These are phyloP conservation scores for Pichia rugopelliculosa DNA, from an alignment of 805 yeast species.

Conservation along the genomic window DNA sequence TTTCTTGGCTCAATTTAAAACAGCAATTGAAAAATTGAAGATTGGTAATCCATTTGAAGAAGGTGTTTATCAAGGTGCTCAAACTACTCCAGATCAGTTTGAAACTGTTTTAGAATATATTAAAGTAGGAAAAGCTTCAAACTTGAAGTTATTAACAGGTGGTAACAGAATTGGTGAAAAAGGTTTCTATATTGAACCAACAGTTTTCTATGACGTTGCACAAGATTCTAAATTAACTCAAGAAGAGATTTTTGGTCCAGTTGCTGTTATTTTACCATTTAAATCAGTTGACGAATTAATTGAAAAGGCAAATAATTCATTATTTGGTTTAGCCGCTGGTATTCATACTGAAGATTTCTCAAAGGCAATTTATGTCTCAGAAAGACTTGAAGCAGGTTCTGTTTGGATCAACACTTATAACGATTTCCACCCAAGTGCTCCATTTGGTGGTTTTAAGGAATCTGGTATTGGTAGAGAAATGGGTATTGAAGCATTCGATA, in stretches of 20 bases:
- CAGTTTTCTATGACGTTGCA: conserved; percentile 61
- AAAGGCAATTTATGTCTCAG: conserved; percentile 57
- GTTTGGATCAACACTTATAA: conserved; percentile 78
- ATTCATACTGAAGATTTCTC: conserved; percentile 58
- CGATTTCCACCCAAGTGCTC: conserved; percentile 66
- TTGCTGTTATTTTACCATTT: conserved; percentile 64
- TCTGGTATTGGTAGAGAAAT: conserved; percentile 83
- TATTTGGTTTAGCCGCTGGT: conserved; percentile 78
- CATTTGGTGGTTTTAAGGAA: conserved; percentile 77
- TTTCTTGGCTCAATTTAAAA: conserved; percentile 50
- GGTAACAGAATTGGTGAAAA: conserved; percentile 58
- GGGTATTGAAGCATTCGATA: conserved; percentile 72
- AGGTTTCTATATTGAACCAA: conserved; percentile 70
- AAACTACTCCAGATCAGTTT: conserved; percentile 62
- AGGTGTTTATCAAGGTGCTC: conserved; percentile 68
- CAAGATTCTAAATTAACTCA: conserved; percentile 55
- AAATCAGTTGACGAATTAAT: conserved; percentile 61
- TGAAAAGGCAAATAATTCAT: conserved; percentile 58
- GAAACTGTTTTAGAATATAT: conserved; percentile 62
- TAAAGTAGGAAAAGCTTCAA: conserved; percentile 58
- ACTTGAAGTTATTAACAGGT: conserved; percentile 63
- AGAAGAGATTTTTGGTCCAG: conserved; percentile 80
- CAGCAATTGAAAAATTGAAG: conserved; percentile 50
- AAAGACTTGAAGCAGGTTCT: conserved; percentile 65
- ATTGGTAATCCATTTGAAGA: conserved; percentile 73